These are phyloP conservation scores for Fusarium robinianum DNA, from an alignment of 2,329 filamentous ascomycete genomes.

Conservation along the genomic window DNA sequence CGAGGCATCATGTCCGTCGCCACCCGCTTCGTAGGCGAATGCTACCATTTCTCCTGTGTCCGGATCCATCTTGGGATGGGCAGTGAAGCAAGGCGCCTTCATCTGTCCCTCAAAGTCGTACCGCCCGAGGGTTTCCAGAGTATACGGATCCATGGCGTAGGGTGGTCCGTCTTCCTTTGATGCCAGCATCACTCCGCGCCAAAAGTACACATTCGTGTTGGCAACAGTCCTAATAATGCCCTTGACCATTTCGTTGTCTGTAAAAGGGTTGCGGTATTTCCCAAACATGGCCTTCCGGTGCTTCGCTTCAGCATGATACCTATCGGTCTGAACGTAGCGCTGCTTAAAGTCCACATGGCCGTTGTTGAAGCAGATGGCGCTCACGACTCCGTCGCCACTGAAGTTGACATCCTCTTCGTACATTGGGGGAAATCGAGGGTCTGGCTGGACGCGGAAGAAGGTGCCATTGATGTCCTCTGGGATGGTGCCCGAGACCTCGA, in stretches of 20 bases:
- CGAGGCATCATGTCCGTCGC: constrained; percentile 1
- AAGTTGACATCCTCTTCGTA: constrained; percentile 20
- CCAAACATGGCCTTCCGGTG: constrained; percentile 11
- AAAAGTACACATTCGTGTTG: constrained; percentile 4
- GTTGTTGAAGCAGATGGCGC: constrained; percentile 1
- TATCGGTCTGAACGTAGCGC: constrained; percentile 2
- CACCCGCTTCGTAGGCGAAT: constrained; percentile 8
- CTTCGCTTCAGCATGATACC: neutral
- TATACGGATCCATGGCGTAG: constrained; percentile 1
- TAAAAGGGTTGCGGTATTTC: constrained; percentile 7
- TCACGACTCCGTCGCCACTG: constrained; percentile 20
- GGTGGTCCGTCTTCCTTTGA: constrained; percentile 7
- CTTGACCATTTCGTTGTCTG: constrained; percentile 6
- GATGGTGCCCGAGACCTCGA: constrained; percentile 2
- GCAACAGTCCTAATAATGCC: constrained; percentile 1
- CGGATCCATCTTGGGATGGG: constrained; percentile 7
- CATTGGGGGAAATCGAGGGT: constrained; percentile 15
- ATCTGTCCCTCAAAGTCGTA: constrained; percentile 6
- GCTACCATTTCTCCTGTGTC: neutral
- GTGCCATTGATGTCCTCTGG: constrained; percentile 17
- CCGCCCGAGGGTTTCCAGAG: constrained; percentile 2
- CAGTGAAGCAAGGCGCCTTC: constrained; percentile 1
- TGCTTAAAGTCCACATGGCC: constrained; percentile 9
- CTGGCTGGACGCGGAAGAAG: constrained; percentile 20
- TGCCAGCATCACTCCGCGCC: constrained; percentile 1